Base-by-base conservation (phyloP, 225 moss, liverwort and hornwort species). In the Antitrichia curtipendula region DNA sequence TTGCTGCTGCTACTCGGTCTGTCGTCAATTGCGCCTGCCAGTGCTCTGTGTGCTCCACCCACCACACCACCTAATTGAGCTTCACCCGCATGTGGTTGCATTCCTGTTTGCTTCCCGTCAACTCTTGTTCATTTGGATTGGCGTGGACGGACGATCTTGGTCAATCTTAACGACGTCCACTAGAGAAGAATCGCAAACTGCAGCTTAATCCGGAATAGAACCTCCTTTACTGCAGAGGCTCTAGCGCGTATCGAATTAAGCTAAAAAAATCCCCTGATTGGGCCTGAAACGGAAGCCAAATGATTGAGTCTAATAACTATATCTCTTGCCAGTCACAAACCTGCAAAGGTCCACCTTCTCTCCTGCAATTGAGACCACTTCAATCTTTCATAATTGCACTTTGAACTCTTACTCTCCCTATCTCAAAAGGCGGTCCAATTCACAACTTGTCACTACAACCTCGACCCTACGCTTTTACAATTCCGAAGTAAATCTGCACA, bases 1-100 rank as follows among this genome's bases (percentile, higher is more conserved):
- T 92, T 92, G 84, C 73, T 91, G 86, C 86, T 91, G 81, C 83
- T 92, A 57, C 82, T 91, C 65, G 91, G 43, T 52, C 91, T 92
- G 40, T 94, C 90, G 88, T 94, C 94, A 90, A 90, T 91, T 68
- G 93, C 91, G 83, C 91, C 88, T 93, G 94, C 93, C 94, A 95
- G 94, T 83, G 94, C 94, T 93, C 93, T 93, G 87, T 95, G 94
- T 75, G 93, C 94, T 91, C 94, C 93, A 79, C 91, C 90, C 69
- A 94, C 94, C 90, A 94, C 93, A 88, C 94, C 93, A 85, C 90
- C 92, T 88, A 94, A 88, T 77, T 92, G 94, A 87, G 91, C 75
- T 75, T 91, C 90, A 86, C 92, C 88, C 73, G 91, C 94, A 93
- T 87, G 91, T 89, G 94, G 91, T 92, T 95, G 94, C 94, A 95